Conservation (phyloP, 2,329 filamentous ascomycete species). For the Ophiostoma australiae region DNA sequence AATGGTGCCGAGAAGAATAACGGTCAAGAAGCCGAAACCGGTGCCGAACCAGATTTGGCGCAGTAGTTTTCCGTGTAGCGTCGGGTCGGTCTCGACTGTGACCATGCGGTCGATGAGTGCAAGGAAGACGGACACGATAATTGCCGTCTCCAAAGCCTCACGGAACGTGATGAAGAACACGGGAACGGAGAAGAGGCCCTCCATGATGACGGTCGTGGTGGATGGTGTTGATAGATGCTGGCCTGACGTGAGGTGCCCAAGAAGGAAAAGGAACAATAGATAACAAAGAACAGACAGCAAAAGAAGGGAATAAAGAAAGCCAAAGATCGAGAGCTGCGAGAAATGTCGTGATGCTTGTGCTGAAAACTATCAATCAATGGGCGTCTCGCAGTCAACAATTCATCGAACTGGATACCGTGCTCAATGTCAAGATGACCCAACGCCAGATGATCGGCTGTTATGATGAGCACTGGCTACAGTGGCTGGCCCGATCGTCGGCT, state of each 20-base stretch:
- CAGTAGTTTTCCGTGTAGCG: constrained; percentile 62
- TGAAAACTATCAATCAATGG: background rate
- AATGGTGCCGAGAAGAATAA: constrained; percentile 59
- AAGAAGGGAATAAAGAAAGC: background rate
- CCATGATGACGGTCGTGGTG: constrained; percentile 16
- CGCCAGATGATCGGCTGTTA: background rate
- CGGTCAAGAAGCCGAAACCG: constrained; percentile 56
- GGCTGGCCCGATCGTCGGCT: constrained; percentile 14
- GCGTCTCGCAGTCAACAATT: background rate
- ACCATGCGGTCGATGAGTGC: constrained; percentile 80
- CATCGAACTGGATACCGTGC: no score
- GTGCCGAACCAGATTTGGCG: constrained; percentile 69
- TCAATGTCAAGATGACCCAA: background rate
- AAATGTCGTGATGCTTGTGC: no score
- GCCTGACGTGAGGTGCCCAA: background rate
- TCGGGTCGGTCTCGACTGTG: constrained; percentile 55
- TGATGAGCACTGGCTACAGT: background rate
- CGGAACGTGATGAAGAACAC: constrained; percentile 89
- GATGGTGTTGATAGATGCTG: background rate
- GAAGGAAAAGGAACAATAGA: background rate
- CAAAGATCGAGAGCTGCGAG: background rate
- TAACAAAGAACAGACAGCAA: background rate
- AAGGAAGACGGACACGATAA: constrained; percentile 79
- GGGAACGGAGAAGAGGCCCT: constrained; percentile 20
- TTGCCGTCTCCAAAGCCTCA: constrained; percentile 75